Evolutionary conservation across 768 basidiomycete genomes (phyloP), one percentile per base, ranked within the genome.

Genomic region (Tricholoma bakamatsutake): DNA sequence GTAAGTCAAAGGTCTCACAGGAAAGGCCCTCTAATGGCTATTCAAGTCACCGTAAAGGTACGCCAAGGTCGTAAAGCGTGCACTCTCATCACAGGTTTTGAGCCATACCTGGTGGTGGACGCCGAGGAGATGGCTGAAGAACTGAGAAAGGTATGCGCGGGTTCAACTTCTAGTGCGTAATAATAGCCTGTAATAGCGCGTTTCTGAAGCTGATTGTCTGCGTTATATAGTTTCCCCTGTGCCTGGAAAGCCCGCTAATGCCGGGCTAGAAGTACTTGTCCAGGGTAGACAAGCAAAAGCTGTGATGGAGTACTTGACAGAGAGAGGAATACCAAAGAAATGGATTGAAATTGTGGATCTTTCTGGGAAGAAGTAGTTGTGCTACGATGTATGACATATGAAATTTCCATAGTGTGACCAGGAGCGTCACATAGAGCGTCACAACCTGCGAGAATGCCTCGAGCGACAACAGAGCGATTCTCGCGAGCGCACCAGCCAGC

Each of bases 271-370:
- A 62, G 84, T 97, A 8, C 73, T 88, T 58, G 85, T 96, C 0
- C 94, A 96, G 64, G 94, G 94, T 1, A 89, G 88, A 58, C 93
- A 96, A 62, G 74, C 77, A 17, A 78, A 80, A 59, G 71, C 75
- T 2, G 86, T 93, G 10, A 73, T 77, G 9, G 87, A 89, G 4
- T 79, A 91, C 57, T 67, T 97, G 39, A 66, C 80, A 2, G 76
- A 72, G 21, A 82, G 80, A 59, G 91, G 93, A 0, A 80, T 95
- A 31, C 90, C 92, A 27, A 89, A 87, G 73, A 78, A 78, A 63
- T 95, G 90, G 89, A 87, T 95, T 51, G 81, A 83, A 64, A 70
- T 77, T 1, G 66, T 64, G 1, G 84, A 82, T 57, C 39, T 73
- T 53, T 65, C 66, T n/a, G 71, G 70, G 58, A 80, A 82, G 71